A percentile compares a stretch with the other conserved stretches of the same genome.
These are phyloP conservation scores for Solanum hybrid DNA, from an alignment of 305 asterid species.

Conservation along the genomic window DNA sequence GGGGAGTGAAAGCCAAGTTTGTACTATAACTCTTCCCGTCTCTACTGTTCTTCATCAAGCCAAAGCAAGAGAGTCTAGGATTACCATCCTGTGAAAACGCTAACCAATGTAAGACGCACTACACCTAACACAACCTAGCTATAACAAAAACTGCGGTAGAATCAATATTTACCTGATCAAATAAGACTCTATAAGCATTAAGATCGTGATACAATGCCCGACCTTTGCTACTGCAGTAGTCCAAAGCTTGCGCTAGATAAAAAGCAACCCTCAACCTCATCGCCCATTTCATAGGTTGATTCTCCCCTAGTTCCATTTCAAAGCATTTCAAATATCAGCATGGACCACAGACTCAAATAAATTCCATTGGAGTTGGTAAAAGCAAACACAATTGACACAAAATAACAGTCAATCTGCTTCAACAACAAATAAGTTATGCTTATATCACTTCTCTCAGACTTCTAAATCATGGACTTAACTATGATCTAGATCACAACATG, in stretches of 20 bases:
- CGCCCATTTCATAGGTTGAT: conserved; percentile 88
- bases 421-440: neutral
- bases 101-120: neutral
- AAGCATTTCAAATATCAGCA: conserved; percentile 13
- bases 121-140: neutral
- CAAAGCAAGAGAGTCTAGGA: conserved; percentile 88
- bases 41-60: conserved; percentile 82
- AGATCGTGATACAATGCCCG: conserved; percentile 85
- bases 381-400: neutral
- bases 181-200: conserved; percentile 80
- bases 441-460: neutral
- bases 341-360: neutral
- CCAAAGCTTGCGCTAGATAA: conserved; percentile 83
- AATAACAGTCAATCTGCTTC: neutral
- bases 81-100: conserved; percentile 51
- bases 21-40: conserved; percentile 90
- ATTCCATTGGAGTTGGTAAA: neutral
- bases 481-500: neutral
- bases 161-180: conserved; percentile 54
- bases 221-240: conserved; percentile 72
- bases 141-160: neutral
- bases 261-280: conserved; percentile 85
- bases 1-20: conserved; percentile 87
- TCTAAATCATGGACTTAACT: neutral
- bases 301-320: conserved; percentile 55